These are phyloP conservation scores for Aspergillus quadrilineatus DNA, from an alignment of 2,329 filamentous ascomycete species.

Conservation along the genomic window DNA sequence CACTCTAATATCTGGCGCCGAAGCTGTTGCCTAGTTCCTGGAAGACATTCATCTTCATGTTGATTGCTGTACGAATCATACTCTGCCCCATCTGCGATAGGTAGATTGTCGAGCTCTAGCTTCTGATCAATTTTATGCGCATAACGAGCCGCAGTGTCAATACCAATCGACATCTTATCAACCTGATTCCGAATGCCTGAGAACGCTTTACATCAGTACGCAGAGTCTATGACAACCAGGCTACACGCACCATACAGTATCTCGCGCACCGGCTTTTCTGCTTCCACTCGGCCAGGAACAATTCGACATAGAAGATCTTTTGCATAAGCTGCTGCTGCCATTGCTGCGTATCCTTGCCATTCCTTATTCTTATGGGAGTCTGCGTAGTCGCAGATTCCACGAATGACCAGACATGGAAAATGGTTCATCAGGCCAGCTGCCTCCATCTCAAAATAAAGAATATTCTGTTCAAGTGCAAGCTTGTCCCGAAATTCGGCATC, in stretches of 20 bases:
- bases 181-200: too few species aligned
- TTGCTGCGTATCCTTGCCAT: not conserved
- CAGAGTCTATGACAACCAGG: too few species aligned
- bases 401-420: slow-evolving; percentile 3
- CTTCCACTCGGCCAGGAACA: not conserved
- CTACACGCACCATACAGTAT: too few species aligned
- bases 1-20: not conserved
- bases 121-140: too few species aligned
- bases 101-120: not conserved
- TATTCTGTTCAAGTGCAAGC: slow-evolving; percentile 3
- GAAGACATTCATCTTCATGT: not conserved
- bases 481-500: slow-evolving; percentile 13
- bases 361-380: slow-evolving; percentile 2
- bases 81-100: not conserved
- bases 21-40: not conserved
- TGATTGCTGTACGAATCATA: not conserved
- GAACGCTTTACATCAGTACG: too few species aligned
- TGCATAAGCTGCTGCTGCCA: slow-evolving; percentile 1
- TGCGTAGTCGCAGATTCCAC: slow-evolving; percentile 1
- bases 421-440: not conserved
- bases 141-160: too few species aligned
- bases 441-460: not conserved
- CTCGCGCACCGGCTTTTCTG: too few species aligned
- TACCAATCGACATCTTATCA: too few species aligned
- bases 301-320: not conserved